Conservation (phyloP, 208 protist genomes). For the Leishmania guyanensis region DNA sequence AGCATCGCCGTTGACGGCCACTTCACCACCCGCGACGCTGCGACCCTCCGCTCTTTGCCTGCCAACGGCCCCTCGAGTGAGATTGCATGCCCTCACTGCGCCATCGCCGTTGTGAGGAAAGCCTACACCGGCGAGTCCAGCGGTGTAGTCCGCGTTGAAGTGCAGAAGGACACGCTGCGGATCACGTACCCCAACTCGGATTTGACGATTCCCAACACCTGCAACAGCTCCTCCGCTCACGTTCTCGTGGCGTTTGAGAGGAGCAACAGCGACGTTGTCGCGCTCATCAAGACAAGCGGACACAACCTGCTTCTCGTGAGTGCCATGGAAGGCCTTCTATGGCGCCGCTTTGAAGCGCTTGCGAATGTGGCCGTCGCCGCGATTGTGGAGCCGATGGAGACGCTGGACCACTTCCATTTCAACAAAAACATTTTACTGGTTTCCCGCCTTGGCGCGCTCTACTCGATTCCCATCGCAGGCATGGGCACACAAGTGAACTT, state of each 20-base stretch:
- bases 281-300: constrained; percentile 56
- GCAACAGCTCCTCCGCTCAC: constrained; percentile 30
- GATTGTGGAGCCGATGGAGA: constrained; percentile 47
- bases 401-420: constrained; percentile 83
- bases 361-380: constrained; percentile 43
- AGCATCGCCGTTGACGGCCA: constrained; percentile 30
- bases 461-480: constrained; percentile 58
- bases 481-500: constrained; percentile 55
- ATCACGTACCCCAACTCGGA: constrained; percentile 26
- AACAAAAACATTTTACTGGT: constrained; percentile 65
- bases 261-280: constrained; percentile 26
- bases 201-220: constrained; percentile 13
- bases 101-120: constrained; percentile 21
- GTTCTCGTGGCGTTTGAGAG: constrained; percentile 37
- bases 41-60: constrained; percentile 17
- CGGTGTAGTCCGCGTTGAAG: constrained; percentile 33
- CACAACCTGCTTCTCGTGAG: constrained; percentile 66
- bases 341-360: constrained; percentile 78
- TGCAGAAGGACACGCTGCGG: constrained; percentile 7
- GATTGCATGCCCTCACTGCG: constrained; percentile 25
- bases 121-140: constrained; percentile 14
- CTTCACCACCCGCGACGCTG: constrained; percentile 32
- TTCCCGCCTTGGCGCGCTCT: constrained; percentile 68
- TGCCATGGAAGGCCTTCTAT: constrained; percentile 41
- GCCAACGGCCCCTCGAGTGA: constrained; percentile 8